Evolutionary conservation across 306 rosid genomes (phyloP), one percentile per base, ranked within the genome.

Genomic region (Betula pendula): DNA sequence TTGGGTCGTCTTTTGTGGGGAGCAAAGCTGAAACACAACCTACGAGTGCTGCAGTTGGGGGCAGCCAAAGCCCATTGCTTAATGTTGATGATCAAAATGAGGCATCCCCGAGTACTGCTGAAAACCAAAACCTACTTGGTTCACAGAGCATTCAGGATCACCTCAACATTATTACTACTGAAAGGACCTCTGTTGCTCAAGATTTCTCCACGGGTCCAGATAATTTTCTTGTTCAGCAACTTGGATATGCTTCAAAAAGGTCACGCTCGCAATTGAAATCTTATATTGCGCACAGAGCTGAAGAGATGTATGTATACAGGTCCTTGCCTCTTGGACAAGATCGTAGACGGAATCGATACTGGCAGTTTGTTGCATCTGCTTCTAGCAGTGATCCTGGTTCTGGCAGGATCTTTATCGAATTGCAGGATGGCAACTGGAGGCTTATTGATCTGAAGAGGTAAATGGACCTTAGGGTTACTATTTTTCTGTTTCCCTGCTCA

Each of bases 261-360:
- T 88, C 99, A 52, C 97, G 98, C 48, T 96, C 97, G 51, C 99
- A 92, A 75, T 87, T 96, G 83, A 96, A 96, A 81, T 89, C 98
- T 65, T 96, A 89, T 81, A 87, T 96, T 75, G 92, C 96, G 70
- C 97, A 90, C 77, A 79, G 88, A 84, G 97, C 99, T 10, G 99
- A 96, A 86, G 98, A 96, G 90, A 89, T 91, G 97, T 91, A 84
- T 85, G 88, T 91, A 70, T 96, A 96, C 85, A 89, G 98, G 85
- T 96, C 99, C 77, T 80, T 96, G 82, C 99, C 99, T 81, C 98
- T 96, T 73, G 99, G 99, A 56, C 99, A 93, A 85, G 99, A 96
- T 87, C 97, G 99, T 73, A 92, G 97, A 74, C 97, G 84, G 51
- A 96, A 96, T 77, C 89, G 99, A 48, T 96, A 91, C 83, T 96